Evolutionary conservation across 2,329 filamentous ascomycete genomes (phyloP).

Genomic region (Colletotrichum cordylinicola): DNA sequence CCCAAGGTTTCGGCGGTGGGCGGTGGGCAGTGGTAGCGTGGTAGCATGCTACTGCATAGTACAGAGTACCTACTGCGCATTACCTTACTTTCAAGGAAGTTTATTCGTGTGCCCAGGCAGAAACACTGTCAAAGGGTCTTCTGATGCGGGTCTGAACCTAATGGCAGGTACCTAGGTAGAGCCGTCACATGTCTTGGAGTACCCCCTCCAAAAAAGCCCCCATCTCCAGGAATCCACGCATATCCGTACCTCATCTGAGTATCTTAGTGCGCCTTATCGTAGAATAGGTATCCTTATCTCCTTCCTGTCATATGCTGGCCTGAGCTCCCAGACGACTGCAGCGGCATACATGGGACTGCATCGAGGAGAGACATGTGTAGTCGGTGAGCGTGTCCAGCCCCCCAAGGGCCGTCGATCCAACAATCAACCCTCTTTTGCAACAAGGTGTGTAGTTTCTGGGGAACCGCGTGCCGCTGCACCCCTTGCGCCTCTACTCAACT

Average conservation of each 20-base stretch:
- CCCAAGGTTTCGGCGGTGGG: background rate
- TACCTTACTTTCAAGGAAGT: background rate
- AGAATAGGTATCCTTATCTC: background rate
- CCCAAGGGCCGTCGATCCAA: background rate
- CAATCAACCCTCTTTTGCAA: too few species aligned
- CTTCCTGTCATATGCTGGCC: background rate
- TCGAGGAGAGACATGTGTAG: background rate
- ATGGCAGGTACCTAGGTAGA: too few species aligned
- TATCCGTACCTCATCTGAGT: background rate
- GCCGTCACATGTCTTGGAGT: background rate
- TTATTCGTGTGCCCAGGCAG: background rate
- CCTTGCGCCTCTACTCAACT: background rate
- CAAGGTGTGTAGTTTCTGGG: too few species aligned
- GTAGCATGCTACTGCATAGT: background rate
- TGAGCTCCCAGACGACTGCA: background rate
- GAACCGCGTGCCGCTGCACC: background rate
- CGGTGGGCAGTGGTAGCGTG: background rate
- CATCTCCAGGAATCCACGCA: background rate
- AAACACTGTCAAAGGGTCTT: background rate
- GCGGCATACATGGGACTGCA: background rate
- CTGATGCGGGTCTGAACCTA: background rate
- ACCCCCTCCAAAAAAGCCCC: background rate
- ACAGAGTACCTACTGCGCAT: background rate
- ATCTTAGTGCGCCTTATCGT: background rate
- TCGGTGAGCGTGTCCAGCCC: conserved; percentile 6